These are phyloP conservation scores for Quercus aquifolioides DNA, from an alignment of 306 rosid genomes.

Conservation along the genomic window DNA sequence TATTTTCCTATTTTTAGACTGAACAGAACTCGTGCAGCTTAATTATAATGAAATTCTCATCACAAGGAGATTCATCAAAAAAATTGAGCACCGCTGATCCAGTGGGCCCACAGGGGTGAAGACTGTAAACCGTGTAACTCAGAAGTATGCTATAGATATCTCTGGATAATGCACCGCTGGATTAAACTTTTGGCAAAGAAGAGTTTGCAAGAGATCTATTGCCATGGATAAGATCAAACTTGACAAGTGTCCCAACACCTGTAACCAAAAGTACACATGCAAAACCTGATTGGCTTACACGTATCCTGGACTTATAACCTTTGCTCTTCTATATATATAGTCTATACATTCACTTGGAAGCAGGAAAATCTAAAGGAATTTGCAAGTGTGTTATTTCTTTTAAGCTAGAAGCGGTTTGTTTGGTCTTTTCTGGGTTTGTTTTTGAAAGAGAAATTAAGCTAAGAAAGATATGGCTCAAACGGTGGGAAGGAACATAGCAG, in stretches of 20 bases:
- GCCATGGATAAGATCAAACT: background rate
- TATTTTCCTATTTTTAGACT: no score
- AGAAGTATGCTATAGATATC: background rate
- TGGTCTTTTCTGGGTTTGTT: background rate
- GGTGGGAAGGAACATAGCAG: conserved; percentile 72
- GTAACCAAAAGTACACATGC: conserved; percentile 49
- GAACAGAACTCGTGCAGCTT: no score
- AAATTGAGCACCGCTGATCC: background rate
- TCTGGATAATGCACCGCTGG: conserved; percentile 38
- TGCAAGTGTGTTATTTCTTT: background rate
- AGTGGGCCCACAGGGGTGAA: background rate
- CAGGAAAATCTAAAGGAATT: background rate
- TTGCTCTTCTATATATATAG: conserved; percentile 22
- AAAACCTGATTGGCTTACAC: conserved; percentile 36
- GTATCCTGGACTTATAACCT: conserved; percentile 25
- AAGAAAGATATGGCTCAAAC: conserved; percentile 55
- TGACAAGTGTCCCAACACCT: conserved; percentile 82
- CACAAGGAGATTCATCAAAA: background rate
- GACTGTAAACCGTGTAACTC: background rate
- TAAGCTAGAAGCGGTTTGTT: background rate
- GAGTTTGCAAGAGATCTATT: background rate
- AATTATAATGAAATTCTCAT: background rate
- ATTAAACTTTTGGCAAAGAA: conserved; percentile 8
- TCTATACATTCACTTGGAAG: background rate
- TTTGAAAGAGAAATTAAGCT: background rate